Evolutionary conservation across 805 yeast genomes (phyloP).

Genomic region (Starmerella cellae): DNA sequence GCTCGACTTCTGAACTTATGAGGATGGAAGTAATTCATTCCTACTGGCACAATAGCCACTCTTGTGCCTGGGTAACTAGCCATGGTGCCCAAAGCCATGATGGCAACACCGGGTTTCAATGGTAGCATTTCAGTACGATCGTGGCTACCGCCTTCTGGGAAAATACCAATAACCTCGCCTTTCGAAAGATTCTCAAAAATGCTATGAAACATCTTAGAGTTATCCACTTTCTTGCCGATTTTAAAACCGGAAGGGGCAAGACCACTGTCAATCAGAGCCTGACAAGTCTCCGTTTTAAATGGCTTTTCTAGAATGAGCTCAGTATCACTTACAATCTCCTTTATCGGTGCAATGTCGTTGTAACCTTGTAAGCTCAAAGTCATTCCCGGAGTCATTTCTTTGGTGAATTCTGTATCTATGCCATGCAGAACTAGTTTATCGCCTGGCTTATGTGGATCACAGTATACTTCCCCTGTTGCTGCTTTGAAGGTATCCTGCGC

Average conservation of each 20-base stretch:
- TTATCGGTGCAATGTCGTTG: slow-evolving; percentile 62
- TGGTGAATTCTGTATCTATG: slow-evolving; percentile 49
- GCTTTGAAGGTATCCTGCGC: slow-evolving; percentile 71
- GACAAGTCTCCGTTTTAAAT: slow-evolving; percentile 34
- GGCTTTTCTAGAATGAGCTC: slow-evolving; percentile 57
- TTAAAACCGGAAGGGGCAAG: slow-evolving; percentile 44
- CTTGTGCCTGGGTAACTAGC: slow-evolving; percentile 59
- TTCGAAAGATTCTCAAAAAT: slow-evolving; percentile 74
- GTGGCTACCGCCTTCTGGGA: slow-evolving; percentile 98
- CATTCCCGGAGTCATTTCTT: slow-evolving; percentile 35
- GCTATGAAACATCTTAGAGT: slow-evolving; percentile 63
- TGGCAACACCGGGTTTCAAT: slow-evolving; percentile 91
- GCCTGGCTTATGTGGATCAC: slow-evolving; percentile 25
- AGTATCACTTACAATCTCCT: slow-evolving; percentile 55
- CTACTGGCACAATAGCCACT: slow-evolving; percentile 87
- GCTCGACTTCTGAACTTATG: slow-evolving; percentile 93
- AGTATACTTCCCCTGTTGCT: slow-evolving; percentile 58
- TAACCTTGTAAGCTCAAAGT: slow-evolving; percentile 47
- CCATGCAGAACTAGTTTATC: slow-evolving; percentile 44
- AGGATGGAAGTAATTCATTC: slow-evolving; percentile 93
- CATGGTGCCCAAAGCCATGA: slow-evolving; percentile 95
- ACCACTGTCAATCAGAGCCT: slow-evolving; percentile 10
- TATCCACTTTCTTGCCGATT: slow-evolving; percentile 74
- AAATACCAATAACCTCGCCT: slow-evolving; percentile 78
- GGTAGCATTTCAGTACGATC: slow-evolving; percentile 88